phyloP scores from a whole-genome alignment of 2,329 filamentous ascomycete genomes.

The Pezizomycotina sp. region DNA sequence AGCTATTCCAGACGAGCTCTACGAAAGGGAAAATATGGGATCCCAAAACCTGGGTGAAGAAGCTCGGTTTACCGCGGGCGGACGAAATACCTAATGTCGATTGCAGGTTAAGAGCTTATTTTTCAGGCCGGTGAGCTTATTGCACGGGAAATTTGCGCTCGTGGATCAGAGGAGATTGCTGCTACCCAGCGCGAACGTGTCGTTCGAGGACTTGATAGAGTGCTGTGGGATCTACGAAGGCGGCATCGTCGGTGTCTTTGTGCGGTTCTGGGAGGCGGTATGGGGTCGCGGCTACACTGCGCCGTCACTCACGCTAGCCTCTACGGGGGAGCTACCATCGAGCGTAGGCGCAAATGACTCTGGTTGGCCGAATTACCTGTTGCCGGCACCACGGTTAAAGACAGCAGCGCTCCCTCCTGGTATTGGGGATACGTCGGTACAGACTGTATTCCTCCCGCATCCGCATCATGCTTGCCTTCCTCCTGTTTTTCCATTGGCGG shows the following conservation, averaged over 20 bases:
- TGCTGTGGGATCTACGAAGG: constrained; percentile 53
- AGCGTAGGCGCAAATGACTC: constrained; percentile 11
- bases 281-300: constrained; percentile 37
- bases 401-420: constrained; percentile 8
- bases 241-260: constrained; percentile 42
- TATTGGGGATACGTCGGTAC: constrained; percentile 26
- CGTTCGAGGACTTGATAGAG: constrained; percentile 79
- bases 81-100: constrained; percentile 44
- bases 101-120: constrained; percentile 62
- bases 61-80: constrained; percentile 46
- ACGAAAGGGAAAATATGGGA: constrained; percentile 45
- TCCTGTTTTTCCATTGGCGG: constrained; percentile 35
- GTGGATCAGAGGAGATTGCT: constrained; percentile 51
- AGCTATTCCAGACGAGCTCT: constrained; percentile 54
- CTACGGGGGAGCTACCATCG: constrained; percentile 1
- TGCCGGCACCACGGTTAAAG: too few relatives aligned
- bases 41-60: constrained; percentile 40
- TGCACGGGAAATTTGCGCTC: constrained; percentile 72
- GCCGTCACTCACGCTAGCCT: not conserved
- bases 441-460: constrained; percentile 54
- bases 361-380: too few relatives aligned
- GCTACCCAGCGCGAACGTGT: constrained; percentile 67
- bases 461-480: constrained; percentile 50
- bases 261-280: constrained; percentile 50
- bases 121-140: constrained; percentile 64